Evolutionary conservation across 371 early-diverging fungal species (phyloP), one percentile per base, ranked within the genome.

Genomic region (Lichtheimia corymbifera): DNA sequence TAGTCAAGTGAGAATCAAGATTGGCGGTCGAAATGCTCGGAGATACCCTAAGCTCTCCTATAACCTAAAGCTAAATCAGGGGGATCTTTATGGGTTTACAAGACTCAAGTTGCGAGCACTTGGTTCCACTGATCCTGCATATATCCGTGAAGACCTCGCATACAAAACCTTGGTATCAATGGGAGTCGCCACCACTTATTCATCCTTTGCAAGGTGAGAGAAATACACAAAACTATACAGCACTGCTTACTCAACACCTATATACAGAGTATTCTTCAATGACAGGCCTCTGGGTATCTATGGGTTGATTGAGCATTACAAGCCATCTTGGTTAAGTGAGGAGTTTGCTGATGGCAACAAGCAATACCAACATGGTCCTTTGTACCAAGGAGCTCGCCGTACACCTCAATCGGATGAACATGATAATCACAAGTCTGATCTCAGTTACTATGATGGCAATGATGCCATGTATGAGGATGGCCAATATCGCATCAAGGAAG

Each of bases 401-500:
- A 56, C 57, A 17, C 57, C 57, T 13, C 5, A 15, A 3, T 57
- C 57, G 5, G 40, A 44, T 9, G 35, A 14, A n/a, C 35, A 35
- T 22, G n/a, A 18, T 2, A 43, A 53, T 0, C 58, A 51, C 43
- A 40, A 3, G 15, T 45, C 66, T 3, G 54, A 66, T 45, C 56
- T 66, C 15, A 59, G 63, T 0, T 79, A 73, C 40, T 62, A 63
- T 43, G n/a, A 18, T 0, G 70, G 71, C 12, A 61, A 67, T 17
- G 35, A 58, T 24, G 12, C 53, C 2, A 41, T 47, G 11, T 58
- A 60, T 27, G 54, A 49, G 0, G 49, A 50, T 15, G 55, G 57
- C 25, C 50, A 62, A 13, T 66, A 66, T 7, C 9, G 22, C 2
- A 45, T 67, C 42, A 59, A 59, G 25, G 63, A 42, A 18, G 53